A percentile compares a stretch with the other conserved stretches of the same genome.
Evolutionary conservation across 495 filamentous ascomycete species (phyloP).

Genomic region (Lichenothelia convexa): DNA sequence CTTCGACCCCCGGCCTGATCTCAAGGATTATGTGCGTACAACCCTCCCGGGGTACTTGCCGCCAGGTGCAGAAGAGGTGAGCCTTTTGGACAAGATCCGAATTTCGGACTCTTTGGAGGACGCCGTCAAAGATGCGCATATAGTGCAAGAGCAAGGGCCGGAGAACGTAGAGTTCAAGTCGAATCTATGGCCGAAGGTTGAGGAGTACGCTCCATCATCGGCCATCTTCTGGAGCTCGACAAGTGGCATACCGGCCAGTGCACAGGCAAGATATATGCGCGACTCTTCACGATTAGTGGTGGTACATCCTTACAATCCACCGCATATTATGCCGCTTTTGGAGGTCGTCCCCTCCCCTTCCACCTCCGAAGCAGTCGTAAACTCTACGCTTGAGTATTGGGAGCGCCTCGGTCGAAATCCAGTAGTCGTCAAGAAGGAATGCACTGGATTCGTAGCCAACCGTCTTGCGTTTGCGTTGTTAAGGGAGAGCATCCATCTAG

Average conservation of each 20-base stretch:
- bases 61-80: slow-evolving; percentile 11
- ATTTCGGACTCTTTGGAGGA: slow-evolving; percentile 22
- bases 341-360: slow-evolving; percentile 34
- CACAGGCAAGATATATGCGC: slow-evolving; percentile 22
- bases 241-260: slow-evolving; percentile 34
- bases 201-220: slow-evolving; percentile 17
- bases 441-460: slow-evolving; percentile 21
- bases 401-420: slow-evolving; percentile 27
- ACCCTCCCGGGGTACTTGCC: slow-evolving; percentile 15
- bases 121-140: slow-evolving; percentile 28
- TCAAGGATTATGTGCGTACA: slow-evolving; percentile 25
- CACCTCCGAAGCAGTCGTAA: slow-evolving; percentile 23
- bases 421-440: slow-evolving; percentile 34
- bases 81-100: slow-evolving; percentile 11
- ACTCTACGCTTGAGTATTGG: slow-evolving; percentile 31
- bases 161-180: slow-evolving; percentile 33
- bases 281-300: slow-evolving; percentile 31
- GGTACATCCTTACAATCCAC: slow-evolving; percentile 46
- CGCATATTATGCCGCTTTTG: slow-evolving; percentile 44
- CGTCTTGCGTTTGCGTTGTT: slow-evolving; percentile 22
- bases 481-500: slow-evolving; percentile 18
- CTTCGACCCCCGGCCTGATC: slow-evolving; percentile 34
- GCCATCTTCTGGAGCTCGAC: slow-evolving; percentile 39
- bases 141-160: slow-evolving; percentile 41
- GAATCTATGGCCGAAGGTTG: slow-evolving; percentile 31